phyloP scores from a whole-genome alignment of 2,329 filamentous ascomycete genomes.

The Colletotrichum eleusines region DNA sequence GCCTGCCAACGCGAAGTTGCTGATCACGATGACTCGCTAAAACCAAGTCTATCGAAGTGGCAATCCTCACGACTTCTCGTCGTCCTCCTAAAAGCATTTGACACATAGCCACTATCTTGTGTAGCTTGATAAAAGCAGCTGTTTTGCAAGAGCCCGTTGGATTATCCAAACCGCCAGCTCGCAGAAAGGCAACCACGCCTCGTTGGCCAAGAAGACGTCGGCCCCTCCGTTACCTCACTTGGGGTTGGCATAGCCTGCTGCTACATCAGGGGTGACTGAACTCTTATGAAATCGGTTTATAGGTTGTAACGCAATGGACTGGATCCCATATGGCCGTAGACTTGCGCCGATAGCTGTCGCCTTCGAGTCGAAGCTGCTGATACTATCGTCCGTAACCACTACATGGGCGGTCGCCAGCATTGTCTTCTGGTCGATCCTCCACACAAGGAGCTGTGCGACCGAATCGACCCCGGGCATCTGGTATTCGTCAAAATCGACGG shows the following conservation, averaged over 20 bases:
- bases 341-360: constrained; percentile 75
- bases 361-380: constrained; percentile 70
- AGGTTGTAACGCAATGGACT: constrained; percentile 78
- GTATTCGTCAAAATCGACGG: neutral
- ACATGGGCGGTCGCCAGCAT: constrained; percentile 78
- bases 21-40: too few species aligned
- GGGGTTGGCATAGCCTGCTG: neutral
- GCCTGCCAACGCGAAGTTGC: neutral
- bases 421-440: constrained; percentile 79
- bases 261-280: neutral
- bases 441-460: constrained; percentile 80
- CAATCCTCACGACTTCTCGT: neutral
- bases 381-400: constrained; percentile 67
- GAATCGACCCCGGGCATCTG: constrained; percentile 75
- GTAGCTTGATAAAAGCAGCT: neutral
- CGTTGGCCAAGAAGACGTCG: neutral
- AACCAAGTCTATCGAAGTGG: neutral
- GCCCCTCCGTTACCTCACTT: neutral
- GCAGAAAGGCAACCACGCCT: neutral
- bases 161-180: neutral
- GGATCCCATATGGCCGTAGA: constrained; percentile 79
- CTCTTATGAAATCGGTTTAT: constrained; percentile 54
- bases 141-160: neutral
- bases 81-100: neutral
- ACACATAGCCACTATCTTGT: neutral